These are phyloP conservation scores for Phymatotrichopsis omnivora DNA, from an alignment of 2,329 filamentous ascomycete species.

Conservation along the genomic window DNA sequence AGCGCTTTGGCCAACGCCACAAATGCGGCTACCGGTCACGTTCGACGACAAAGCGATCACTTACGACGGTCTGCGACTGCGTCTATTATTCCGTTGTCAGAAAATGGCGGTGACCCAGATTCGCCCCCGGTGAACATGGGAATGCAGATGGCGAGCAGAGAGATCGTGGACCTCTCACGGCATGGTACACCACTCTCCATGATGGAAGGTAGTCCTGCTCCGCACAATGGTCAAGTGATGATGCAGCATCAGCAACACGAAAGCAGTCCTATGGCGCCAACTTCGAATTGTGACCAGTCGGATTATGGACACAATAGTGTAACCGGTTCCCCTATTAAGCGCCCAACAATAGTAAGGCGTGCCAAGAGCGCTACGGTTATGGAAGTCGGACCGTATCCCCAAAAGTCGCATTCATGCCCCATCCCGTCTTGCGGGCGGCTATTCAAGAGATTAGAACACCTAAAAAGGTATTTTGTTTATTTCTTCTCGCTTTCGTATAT, in stretches of 20 bases:
- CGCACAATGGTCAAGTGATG: constrained; percentile 58
- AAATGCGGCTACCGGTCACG: constrained; percentile 43
- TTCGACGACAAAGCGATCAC: constrained; percentile 62
- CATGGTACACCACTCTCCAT: constrained; percentile 76
- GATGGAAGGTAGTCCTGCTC: constrained; percentile 66
- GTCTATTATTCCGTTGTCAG: constrained; percentile 64
- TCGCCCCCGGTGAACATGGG: constrained; percentile 54
- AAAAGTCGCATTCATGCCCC: constrained; percentile 98
- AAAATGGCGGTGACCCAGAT: constrained; percentile 59
- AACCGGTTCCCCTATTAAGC: constrained; percentile 49
- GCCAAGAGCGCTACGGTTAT: constrained; percentile 92
- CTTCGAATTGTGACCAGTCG: constrained; percentile 53
- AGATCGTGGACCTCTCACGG: constrained; percentile 72
- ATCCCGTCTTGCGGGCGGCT: constrained; percentile 94
- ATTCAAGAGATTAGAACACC: constrained; percentile 97
- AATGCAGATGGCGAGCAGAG: constrained; percentile 64
- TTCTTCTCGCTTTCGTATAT: constrained; percentile 36
- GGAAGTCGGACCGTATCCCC: constrained; percentile 91
- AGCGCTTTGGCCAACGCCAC: constrained; percentile 58
- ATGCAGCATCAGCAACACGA: constrained; percentile 55
- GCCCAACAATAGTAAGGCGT: constrained; percentile 68
- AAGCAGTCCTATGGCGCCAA: constrained; percentile 42
- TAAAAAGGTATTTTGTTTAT: constrained; percentile 99
- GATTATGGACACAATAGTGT: no score
- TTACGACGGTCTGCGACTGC: constrained; percentile 81